A percentile compares a stretch with the other conserved stretches of the same genome.
phyloP scores from a whole-genome alignment of 75 land plant genomes.

The Larix kaempferi region DNA sequence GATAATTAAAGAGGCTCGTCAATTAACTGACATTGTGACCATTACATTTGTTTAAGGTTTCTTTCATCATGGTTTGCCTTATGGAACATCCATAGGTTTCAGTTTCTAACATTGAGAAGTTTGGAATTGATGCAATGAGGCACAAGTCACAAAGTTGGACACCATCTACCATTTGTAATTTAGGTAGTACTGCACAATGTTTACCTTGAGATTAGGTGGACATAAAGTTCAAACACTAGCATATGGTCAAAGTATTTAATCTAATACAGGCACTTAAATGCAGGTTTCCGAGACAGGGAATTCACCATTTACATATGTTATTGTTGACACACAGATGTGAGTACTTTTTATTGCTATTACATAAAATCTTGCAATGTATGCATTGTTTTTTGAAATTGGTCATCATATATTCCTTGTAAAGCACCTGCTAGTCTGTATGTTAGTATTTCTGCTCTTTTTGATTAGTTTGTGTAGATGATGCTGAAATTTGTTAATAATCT shows the following conservation, averaged over 20 bases:
- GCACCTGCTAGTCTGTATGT: background rate
- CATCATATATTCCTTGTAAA: background rate
- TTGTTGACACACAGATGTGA: slow-evolving; percentile 84
- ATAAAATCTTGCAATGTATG: background rate
- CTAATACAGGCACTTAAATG: slow-evolving; percentile 15
- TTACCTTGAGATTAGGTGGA: background rate
- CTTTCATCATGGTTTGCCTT: background rate
- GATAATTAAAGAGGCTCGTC: too few relatives aligned
- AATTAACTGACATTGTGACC: background rate
- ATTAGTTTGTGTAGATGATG: background rate
- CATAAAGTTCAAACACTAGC: background rate
- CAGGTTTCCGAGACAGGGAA: slow-evolving; percentile 83
- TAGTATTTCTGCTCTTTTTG: background rate
- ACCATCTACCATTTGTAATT: slow-evolving; percentile 5
- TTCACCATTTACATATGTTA: slow-evolving; percentile 87
- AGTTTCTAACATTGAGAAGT: background rate
- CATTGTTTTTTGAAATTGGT: too few relatives aligned
- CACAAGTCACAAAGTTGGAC: background rate
- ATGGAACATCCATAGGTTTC: background rate
- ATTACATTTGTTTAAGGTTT: background rate
- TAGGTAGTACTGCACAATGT: background rate
- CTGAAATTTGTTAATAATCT: background rate
- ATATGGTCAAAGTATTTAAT: background rate
- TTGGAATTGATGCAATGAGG: background rate
- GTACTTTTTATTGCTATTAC: slow-evolving; percentile 10